A percentile compares a stretch with the other conserved stretches of the same genome.
Evolutionary conservation across 2,329 filamentous ascomycete genomes (phyloP).

Genomic region (Tolypocladium tundrense): DNA sequence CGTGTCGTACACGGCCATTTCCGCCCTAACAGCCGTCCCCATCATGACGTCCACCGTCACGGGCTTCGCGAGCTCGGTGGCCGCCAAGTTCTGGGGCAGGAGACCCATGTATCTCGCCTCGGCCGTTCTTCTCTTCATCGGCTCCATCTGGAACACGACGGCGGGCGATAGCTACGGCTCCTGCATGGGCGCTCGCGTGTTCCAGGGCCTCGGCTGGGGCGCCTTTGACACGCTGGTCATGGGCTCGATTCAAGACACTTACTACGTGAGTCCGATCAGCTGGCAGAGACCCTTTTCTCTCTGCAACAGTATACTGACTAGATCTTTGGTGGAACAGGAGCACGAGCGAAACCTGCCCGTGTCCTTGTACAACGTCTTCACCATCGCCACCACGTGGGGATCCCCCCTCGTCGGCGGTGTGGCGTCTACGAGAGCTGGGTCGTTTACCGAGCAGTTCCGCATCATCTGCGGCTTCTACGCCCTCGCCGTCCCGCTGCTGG

Average conservation of each 20-base stretch:
- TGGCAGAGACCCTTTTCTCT: background rate
- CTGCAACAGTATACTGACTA: background rate
- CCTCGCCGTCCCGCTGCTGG: conserved; percentile 34
- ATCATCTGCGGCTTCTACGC: conserved; percentile 39
- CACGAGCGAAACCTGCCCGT: conserved; percentile 39
- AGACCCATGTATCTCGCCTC: conserved; percentile 41
- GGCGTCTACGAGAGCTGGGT: conserved; percentile 27
- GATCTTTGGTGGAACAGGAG: conserved; percentile 21
- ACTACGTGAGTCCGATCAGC: conserved; percentile 33
- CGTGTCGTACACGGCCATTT: conserved; percentile 35
- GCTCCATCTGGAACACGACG: conserved; percentile 39
- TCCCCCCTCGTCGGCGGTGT: conserved; percentile 42
- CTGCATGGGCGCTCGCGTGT: conserved; percentile 40
- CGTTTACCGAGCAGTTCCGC: conserved; percentile 38
- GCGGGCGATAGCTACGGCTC: conserved; percentile 29
- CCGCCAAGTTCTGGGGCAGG: conserved; percentile 40
- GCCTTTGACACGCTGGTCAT: conserved; percentile 44
- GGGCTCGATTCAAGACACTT: conserved; percentile 45
- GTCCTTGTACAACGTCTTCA: conserved; percentile 33
- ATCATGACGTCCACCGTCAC: conserved; percentile 38
- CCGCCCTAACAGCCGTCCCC: conserved; percentile 41
- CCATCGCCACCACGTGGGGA: conserved; percentile 39
- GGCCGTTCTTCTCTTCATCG: conserved; percentile 34
- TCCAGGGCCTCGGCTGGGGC: conserved; percentile 50
- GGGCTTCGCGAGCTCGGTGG: conserved; percentile 30